Percentiles rank a stretch among this genome's conserved stretches.
Evolutionary conservation across 2,329 filamentous ascomycete genomes (phyloP).

Genomic region (Arthrobotrys conoides): DNA sequence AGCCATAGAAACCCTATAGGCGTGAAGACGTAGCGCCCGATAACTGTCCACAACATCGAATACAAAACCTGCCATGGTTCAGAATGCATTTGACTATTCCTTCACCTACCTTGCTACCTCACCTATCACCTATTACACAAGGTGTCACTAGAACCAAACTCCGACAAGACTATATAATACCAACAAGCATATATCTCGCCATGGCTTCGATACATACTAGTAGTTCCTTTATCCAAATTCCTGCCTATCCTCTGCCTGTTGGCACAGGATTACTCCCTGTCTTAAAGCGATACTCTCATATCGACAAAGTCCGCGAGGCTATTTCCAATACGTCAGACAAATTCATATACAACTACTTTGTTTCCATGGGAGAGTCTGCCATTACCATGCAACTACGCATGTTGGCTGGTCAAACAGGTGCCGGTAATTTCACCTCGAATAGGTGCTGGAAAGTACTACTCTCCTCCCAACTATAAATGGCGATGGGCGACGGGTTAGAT

Average conservation of each 20-base stretch:
- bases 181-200: background rate
- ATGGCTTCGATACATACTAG: slow-evolving; percentile 4
- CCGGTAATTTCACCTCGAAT: background rate
- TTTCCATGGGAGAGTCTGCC: slow-evolving; percentile 6
- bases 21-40: background rate
- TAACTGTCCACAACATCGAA: background rate
- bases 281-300: background rate
- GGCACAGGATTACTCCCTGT: background rate
- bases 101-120: background rate
- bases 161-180: background rate
- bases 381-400: background rate
- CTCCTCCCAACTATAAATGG: background rate
- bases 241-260: background rate
- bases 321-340: slow-evolving; percentile 7
- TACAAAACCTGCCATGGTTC: too few relatives aligned
- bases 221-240: background rate
- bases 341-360: background rate
- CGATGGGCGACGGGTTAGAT: too few relatives aligned
- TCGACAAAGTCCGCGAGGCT: background rate
- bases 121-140: background rate
- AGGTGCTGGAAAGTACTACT: slow-evolving; percentile 8
- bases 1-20: background rate
- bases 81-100: background rate
- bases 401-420: background rate
- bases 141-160: background rate